Evolutionary conservation across 2,329 filamentous ascomycete species (phyloP).

Genomic region (Ophiostoma angusticollis): DNA sequence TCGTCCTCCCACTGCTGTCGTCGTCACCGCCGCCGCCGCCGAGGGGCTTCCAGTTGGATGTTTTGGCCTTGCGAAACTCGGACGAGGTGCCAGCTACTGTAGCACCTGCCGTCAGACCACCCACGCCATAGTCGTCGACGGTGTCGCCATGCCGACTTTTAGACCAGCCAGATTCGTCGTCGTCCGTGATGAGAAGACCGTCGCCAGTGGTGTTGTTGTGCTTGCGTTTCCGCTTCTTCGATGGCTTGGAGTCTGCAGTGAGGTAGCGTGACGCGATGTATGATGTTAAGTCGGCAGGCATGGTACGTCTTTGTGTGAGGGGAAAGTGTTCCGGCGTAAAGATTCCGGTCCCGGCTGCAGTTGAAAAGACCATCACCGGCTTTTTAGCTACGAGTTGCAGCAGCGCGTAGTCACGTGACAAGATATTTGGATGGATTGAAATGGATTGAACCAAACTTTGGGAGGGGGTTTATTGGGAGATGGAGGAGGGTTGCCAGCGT

Average conservation of each 20-base stretch:
- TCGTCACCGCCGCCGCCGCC: constrained; percentile 27
- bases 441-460: no score
- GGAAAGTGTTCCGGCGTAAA: neutral
- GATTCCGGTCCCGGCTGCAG: no score
- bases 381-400: neutral
- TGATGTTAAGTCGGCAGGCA: constrained; percentile 54
- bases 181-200: constrained; percentile 52
- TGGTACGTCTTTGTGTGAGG: constrained; percentile 16
- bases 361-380: no score
- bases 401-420: constrained; percentile 2
- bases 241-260: constrained; percentile 45
- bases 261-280: constrained; percentile 92
- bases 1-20: neutral
- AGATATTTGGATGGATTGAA: no score
- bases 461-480: no score
- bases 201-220: constrained; percentile 22
- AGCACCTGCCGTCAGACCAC: constrained; percentile 32
- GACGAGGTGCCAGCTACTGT: constrained; percentile 38
- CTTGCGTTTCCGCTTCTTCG: constrained; percentile 54
- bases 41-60: constrained; percentile 67
- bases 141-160: constrained; percentile 20
- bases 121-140: constrained; percentile 36
- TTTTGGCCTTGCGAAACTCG: constrained; percentile 63
- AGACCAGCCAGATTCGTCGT: constrained; percentile 44
- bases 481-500: no score